These are phyloP conservation scores for Candida sp. DNA, from an alignment of 1,139 yeast species.

Conservation along the genomic window DNA sequence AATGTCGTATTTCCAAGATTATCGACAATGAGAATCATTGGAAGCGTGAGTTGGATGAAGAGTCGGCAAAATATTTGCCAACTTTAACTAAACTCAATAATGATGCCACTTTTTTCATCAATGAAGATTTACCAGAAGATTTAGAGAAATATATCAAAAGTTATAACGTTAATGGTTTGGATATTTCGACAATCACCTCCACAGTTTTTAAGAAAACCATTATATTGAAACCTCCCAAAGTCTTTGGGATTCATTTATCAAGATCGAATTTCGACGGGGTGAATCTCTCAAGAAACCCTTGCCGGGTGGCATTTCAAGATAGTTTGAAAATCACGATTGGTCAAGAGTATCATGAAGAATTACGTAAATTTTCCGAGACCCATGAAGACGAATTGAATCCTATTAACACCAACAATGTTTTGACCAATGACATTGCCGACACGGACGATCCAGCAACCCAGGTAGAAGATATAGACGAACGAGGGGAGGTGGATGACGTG, in stretches of 20 bases:
- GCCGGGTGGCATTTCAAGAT: constrained; percentile 68
- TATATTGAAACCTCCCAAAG: constrained; percentile 63
- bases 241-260: constrained; percentile 75
- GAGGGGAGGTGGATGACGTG: constrained; percentile 22
- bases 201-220: constrained; percentile 64
- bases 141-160: constrained; percentile 43
- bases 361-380: constrained; percentile 32
- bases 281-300: constrained; percentile 69
- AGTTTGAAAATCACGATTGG: constrained; percentile 50
- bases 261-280: constrained; percentile 77
- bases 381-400: constrained; percentile 8
- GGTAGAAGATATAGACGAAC: constrained; percentile 38
- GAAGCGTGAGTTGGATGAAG: constrained; percentile 11
- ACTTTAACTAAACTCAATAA: constrained; percentile 27
- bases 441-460: constrained; percentile 46
- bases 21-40: constrained; percentile 26
- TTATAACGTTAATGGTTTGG: constrained; percentile 43
- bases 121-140: constrained; percentile 53
- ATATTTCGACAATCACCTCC: constrained; percentile 49
- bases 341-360: constrained; percentile 35
- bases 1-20: constrained; percentile 58
- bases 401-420: constrained; percentile 21
- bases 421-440: constrained; percentile 42
- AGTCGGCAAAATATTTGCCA: constrained; percentile 14
- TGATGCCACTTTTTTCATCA: constrained; percentile 43